Evolutionary conservation across 2,329 filamentous ascomycete species (phyloP).

Genomic region (Rhynchosporium graminicola): DNA sequence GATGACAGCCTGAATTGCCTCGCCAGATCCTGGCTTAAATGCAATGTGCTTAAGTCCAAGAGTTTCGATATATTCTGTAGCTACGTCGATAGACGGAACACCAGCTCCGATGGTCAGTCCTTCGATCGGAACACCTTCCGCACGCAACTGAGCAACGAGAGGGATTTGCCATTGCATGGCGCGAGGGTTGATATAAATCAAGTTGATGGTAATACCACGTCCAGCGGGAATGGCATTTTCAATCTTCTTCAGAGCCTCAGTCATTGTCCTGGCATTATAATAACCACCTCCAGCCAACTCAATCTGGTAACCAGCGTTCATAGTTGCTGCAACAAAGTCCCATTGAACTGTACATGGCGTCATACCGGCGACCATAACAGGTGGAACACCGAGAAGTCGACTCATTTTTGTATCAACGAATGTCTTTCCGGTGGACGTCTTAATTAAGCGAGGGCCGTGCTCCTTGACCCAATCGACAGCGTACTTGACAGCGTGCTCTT

Average conservation of each 20-base stretch:
- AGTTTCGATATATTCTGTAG: slow-evolving; percentile 91
- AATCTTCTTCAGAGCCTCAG: slow-evolving; percentile 78
- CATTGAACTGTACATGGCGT: slow-evolving; percentile 85
- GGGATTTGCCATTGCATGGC: slow-evolving; percentile 95
- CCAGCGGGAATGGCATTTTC: slow-evolving; percentile 81
- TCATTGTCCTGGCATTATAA: slow-evolving; percentile 81
- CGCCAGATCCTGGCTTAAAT: slow-evolving; percentile 89
- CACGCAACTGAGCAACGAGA: slow-evolving; percentile 73
- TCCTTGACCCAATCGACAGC: slow-evolving; percentile 98
- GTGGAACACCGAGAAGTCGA: slow-evolving; percentile 78
- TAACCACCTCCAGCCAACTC: slow-evolving; percentile 90
- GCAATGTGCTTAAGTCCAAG: slow-evolving; percentile 89
- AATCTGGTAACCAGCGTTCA: slow-evolving; percentile 94
- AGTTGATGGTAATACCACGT: slow-evolving; percentile 83
- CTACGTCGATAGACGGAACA: slow-evolving; percentile 90
- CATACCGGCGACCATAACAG: slow-evolving; percentile 92
- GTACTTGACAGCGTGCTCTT: slow-evolving; percentile 91
- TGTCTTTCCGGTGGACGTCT: slow-evolving; percentile 83
- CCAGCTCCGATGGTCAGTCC: slow-evolving; percentile 91
- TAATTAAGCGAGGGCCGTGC: slow-evolving; percentile 88
- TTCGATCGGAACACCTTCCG: slow-evolving; percentile 87
- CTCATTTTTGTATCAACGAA: slow-evolving; percentile 98
- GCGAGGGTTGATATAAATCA: slow-evolving; percentile 88
- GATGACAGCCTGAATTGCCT: slow-evolving; percentile 85
- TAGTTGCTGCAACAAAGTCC: slow-evolving; percentile 89